Evolutionary conservation across 306 rosid genomes (phyloP).

Genomic region (Cicer chorassanicum): DNA sequence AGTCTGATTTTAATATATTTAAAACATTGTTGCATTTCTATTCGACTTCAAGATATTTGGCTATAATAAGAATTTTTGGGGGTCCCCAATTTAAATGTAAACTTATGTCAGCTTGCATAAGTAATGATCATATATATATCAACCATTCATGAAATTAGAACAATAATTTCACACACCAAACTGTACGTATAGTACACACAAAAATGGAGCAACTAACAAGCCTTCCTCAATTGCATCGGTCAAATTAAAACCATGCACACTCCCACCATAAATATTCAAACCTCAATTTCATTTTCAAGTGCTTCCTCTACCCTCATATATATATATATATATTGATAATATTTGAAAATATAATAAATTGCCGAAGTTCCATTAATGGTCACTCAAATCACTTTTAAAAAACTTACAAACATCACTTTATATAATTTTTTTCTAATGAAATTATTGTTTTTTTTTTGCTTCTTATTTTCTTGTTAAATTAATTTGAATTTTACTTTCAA

Average conservation of each 20-base stretch:
- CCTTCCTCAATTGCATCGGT: constrained; percentile 34
- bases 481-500: too few species aligned
- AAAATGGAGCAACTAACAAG: constrained; percentile 4
- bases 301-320: constrained; percentile 4
- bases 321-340: not conserved
- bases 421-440: too few species aligned
- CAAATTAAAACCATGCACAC: not conserved
- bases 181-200: not conserved
- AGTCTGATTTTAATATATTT: too few species aligned
- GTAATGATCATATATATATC: constrained; percentile 46
- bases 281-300: not conserved
- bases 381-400: too few species aligned
- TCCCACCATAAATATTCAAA: constrained; percentile 9
- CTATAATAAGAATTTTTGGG: constrained; percentile 35
- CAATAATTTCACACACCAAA: constrained; percentile 46
- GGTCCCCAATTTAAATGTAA: constrained; percentile 46
- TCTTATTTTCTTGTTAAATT: too few species aligned
- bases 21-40: too few species aligned
- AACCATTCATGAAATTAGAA: constrained; percentile 41
- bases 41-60: too few species aligned
- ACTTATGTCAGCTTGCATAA: constrained; percentile 42
- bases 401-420: too few species aligned
- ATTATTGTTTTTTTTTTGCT: too few species aligned
- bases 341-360: too few species aligned
- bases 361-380: too few species aligned